These are phyloP conservation scores for Apiospora marii DNA, from an alignment of 2,329 filamentous ascomycete genomes.

Conservation along the genomic window DNA sequence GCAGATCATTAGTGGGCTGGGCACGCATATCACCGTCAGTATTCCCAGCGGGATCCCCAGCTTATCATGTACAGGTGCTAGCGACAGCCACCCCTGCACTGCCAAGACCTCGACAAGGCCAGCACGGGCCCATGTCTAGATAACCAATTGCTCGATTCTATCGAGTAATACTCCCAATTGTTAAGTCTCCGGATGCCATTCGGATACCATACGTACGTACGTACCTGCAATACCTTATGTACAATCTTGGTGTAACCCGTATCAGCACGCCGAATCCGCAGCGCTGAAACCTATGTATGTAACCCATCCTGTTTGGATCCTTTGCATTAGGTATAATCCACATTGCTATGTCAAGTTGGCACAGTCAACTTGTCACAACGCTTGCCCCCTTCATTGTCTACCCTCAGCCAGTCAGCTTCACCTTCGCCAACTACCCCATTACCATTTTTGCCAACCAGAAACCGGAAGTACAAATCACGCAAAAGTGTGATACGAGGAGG, in stretches of 20 bases:
- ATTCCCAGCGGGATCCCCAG: not conserved
- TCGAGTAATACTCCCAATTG: slow-evolving; percentile 26
- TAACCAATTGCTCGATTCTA: slow-evolving; percentile 28
- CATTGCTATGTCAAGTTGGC: no score
- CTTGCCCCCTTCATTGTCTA: no score
- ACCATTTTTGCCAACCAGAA: no score
- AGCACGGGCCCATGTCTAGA: slow-evolving; percentile 12
- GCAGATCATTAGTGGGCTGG: no score
- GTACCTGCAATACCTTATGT: not conserved
- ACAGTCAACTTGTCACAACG: no score
- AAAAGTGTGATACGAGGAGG: no score
- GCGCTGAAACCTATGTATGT: not conserved
- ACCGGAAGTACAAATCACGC: no score
- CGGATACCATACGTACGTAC: not conserved
- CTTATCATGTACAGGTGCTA: slow-evolving; percentile 23
- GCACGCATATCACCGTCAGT: no score
- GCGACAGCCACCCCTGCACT: slow-evolving; percentile 6
- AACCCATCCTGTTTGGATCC: not conserved
- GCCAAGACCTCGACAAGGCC: not conserved
- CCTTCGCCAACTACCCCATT: no score
- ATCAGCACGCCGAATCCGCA: not conserved
- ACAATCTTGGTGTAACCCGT: not conserved
- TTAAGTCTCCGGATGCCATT: not conserved
- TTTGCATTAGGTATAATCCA: no score
- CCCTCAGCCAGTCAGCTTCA: no score